Conservation (phyloP, 495 filamentous ascomycete species). For the Xylaria curta region DNA sequence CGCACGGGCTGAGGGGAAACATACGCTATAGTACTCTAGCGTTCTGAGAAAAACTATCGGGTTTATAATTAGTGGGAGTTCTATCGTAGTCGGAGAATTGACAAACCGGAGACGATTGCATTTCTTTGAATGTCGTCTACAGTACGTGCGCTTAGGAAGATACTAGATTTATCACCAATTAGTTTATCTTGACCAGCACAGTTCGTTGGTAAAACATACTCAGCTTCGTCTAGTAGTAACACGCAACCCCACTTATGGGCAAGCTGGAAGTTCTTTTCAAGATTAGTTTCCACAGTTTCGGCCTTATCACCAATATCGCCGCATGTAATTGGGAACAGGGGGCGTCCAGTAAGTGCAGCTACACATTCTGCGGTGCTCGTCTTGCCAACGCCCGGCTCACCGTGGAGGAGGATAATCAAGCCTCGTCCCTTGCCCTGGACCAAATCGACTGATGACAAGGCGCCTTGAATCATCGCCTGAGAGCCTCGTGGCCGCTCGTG, state of each 20-base stretch:
- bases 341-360: conserved; percentile 33
- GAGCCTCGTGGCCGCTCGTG: no score
- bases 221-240: conserved; percentile 63
- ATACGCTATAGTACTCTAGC: conserved; percentile 57
- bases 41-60: conserved; percentile 52
- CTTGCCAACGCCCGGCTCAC: conserved; percentile 28
- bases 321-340: conserved; percentile 60
- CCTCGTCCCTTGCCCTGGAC: no score
- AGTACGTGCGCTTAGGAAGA: conserved; percentile 57
- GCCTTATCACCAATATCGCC: conserved; percentile 37
- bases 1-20: no score
- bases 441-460: no score
- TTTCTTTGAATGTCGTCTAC: conserved; percentile 54
- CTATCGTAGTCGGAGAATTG: no score
- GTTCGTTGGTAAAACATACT: conserved; percentile 28
- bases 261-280: conserved; percentile 49
- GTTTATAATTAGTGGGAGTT: background rate
- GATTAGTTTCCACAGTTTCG: conserved; percentile 46
- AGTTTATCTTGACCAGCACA: no score
- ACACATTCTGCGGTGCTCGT: conserved; percentile 30
- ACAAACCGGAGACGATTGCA: conserved; percentile 44
- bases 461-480: no score
- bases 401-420: background rate
- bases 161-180: conserved; percentile 5
- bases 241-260: conserved; percentile 56